phyloP scores from a whole-genome alignment of 768 basidiomycete species.

The Kwoniella europaea region DNA sequence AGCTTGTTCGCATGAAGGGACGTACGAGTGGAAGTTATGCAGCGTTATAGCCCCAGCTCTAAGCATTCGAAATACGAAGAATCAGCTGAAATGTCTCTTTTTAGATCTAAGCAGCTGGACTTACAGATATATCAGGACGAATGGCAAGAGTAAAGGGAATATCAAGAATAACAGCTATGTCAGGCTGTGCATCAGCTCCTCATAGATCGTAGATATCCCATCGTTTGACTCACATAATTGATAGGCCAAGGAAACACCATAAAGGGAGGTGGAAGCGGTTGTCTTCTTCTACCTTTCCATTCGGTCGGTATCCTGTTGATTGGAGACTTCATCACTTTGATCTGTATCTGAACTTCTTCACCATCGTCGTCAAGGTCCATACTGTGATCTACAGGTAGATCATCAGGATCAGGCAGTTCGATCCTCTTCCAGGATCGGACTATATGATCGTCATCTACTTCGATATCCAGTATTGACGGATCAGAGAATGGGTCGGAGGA shows the following conservation, averaged over 20 bases:
- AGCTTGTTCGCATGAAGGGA: neutral
- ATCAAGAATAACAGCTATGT: conserved; percentile 19
- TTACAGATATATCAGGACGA: conserved; percentile 28
- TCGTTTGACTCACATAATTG: conserved; percentile 37
- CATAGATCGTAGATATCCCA: neutral
- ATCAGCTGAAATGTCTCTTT: neutral
- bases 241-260: conserved; percentile 39
- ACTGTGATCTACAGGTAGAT: conserved; percentile 13
- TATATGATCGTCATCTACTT: conserved; percentile 37
- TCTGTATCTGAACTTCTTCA: conserved; percentile 18
- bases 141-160: conserved; percentile 26
- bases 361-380: conserved; percentile 19
- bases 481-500: conserved; percentile 41
- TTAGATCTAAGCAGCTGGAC: conserved; percentile 1
- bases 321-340: conserved; percentile 18
- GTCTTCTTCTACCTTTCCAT: conserved; percentile 22
- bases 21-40: conserved; percentile 29
- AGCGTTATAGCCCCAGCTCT: conserved; percentile 26
- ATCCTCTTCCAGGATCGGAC: conserved; percentile 28
- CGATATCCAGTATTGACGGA: conserved; percentile 20
- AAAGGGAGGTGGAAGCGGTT: conserved; percentile 40
- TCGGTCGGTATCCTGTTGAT: neutral
- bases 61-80: neutral
- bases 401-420: conserved; percentile 15
- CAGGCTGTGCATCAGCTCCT: neutral